Conservation (phyloP, 108 stramenopile genomes). For the Cyclotella atomus region DNA sequence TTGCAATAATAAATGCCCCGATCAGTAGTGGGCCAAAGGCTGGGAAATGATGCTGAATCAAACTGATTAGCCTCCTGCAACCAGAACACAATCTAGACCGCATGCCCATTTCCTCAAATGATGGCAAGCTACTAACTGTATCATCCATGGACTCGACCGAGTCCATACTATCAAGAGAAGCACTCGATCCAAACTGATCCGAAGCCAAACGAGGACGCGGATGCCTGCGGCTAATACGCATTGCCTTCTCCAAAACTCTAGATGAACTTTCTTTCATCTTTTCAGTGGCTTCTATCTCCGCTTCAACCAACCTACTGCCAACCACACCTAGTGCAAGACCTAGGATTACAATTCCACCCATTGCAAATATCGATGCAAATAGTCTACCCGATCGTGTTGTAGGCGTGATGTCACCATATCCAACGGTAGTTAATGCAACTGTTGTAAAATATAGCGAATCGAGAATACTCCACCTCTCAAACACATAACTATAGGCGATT, state of each 20-base stretch:
- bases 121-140: not conserved
- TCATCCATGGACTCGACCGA: slow-evolving; percentile 1
- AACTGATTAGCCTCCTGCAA: not conserved
- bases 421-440: slow-evolving; percentile 50
- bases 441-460: slow-evolving; percentile 71
- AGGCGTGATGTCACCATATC: slow-evolving; percentile 38
- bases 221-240: slow-evolving; percentile 1
- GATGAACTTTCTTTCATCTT: slow-evolving; percentile 19
- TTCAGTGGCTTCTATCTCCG: slow-evolving; percentile 49
- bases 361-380: slow-evolving; percentile 69
- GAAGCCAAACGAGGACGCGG: not conserved
- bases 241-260: slow-evolving; percentile 19
- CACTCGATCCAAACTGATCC: not conserved
- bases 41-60: slow-evolving; percentile 13
- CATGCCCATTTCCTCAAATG: not conserved
- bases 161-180: not conserved
- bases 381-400: slow-evolving; percentile 48
- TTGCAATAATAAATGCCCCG: slow-evolving; percentile 25
- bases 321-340: slow-evolving; percentile 62
- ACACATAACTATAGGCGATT: slow-evolving; percentile 53
- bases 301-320: slow-evolving; percentile 52
- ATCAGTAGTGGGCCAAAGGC: slow-evolving; percentile 23
- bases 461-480: slow-evolving; percentile 59
- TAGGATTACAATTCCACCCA: slow-evolving; percentile 65
- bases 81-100: not conserved